Conservation (phyloP, 257 asterid species). For the Ajuga chamaepitys region DNA sequence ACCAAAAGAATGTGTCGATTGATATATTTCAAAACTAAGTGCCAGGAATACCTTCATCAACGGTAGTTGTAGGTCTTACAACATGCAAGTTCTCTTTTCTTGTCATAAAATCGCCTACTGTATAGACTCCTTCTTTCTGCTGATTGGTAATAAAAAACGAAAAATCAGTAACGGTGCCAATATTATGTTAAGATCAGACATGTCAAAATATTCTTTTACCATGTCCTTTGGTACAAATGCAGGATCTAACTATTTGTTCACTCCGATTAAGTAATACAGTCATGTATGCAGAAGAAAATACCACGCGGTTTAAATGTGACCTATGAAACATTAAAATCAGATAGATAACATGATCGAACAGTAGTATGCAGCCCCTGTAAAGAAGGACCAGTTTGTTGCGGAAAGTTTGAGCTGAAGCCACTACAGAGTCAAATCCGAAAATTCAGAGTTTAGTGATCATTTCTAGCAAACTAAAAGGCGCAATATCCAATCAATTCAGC, state of each 20-base stretch:
- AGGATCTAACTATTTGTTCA: not conserved
- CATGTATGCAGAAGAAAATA: not conserved
- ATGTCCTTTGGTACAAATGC: not conserved
- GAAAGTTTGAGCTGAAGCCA: not conserved
- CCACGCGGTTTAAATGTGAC: not conserved
- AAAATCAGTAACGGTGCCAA: conserved; percentile 7
- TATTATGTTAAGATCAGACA: not conserved
- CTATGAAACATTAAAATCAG: not conserved
- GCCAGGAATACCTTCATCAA: conserved; percentile 62
- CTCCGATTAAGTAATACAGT: not conserved
- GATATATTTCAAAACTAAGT: not conserved
- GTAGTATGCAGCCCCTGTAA: not conserved
- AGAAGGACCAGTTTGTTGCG: not conserved
- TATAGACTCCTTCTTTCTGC: conserved; percentile 53
- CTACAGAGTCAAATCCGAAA: not conserved
- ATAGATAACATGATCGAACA: not conserved
- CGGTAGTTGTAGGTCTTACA: conserved; percentile 67
- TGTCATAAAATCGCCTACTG: conserved; percentile 93
- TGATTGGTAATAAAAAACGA: conserved; percentile 20
- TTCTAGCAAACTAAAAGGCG: not conserved
- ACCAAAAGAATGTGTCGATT: not conserved
- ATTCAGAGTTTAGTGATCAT: not conserved
- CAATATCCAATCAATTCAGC: not conserved
- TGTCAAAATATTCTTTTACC: not conserved
- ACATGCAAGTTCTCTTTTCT: conserved; percentile 53